Conservation (phyloP, 2,329 filamentous ascomycete genomes). For the Fusarium ambrosium region DNA sequence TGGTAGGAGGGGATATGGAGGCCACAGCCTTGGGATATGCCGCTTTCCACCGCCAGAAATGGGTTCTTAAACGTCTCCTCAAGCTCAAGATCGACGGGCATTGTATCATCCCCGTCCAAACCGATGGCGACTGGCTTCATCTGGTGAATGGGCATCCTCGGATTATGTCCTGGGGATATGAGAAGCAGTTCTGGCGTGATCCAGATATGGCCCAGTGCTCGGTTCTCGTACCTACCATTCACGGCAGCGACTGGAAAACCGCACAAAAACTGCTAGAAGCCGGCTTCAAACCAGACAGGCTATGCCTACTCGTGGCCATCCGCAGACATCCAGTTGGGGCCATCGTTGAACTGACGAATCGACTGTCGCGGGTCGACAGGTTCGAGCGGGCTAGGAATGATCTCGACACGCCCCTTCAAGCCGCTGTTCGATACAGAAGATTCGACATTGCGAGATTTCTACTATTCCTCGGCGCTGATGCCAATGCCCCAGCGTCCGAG, state of each 20-base stretch:
- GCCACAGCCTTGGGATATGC: neutral
- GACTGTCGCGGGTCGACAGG: neutral
- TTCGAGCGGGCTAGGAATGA: neutral
- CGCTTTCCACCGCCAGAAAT: neutral
- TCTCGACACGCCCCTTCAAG: neutral
- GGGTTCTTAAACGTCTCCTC: neutral
- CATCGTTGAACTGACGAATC: neutral
- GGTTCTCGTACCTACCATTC: neutral
- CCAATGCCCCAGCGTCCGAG: neutral
- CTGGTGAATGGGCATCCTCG: neutral
- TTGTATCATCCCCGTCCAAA: neutral
- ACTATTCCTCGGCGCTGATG: neutral
- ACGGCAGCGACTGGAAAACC: neutral
- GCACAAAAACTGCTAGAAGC: neutral
- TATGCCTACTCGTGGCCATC: neutral
- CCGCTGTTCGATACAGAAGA: neutral
- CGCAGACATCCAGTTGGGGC: neutral
- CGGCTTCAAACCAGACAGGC: neutral
- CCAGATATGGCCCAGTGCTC: neutral
- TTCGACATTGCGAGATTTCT: neutral
- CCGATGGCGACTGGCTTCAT: neutral
- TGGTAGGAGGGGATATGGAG: neutral
- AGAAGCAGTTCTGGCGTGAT: neutral
- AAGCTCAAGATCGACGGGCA: neutral
- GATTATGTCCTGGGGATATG: neutral